phyloP scores from a whole-genome alignment of 78 protist genomes.

The Emiliania huxleyi region DNA sequence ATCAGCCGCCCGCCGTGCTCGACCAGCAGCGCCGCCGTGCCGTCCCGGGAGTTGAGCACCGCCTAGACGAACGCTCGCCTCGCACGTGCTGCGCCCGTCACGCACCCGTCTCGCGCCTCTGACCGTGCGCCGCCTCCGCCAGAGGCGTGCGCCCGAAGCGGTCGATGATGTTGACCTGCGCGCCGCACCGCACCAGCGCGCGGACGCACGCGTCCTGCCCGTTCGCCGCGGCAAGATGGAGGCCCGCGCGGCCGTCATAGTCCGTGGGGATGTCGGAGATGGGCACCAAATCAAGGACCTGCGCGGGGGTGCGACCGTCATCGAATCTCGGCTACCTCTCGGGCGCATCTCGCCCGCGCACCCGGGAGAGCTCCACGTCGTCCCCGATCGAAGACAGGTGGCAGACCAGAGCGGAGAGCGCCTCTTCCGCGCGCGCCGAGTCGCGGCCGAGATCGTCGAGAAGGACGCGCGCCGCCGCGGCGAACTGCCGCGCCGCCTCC shows the following conservation, averaged over 20 bases:
- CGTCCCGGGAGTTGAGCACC: neutral
- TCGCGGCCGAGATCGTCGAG: neutral
- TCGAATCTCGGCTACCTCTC: too few species aligned
- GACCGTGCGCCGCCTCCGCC: conserved; percentile 67
- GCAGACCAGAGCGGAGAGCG: neutral
- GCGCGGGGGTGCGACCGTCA: too few species aligned
- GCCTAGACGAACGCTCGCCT: too few species aligned
- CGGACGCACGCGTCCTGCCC: conserved; percentile 38
- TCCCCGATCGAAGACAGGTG: neutral
- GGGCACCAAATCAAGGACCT: neutral
- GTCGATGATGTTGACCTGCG: conserved; percentile 46
- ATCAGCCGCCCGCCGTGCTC: neutral
- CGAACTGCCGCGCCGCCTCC: neutral
- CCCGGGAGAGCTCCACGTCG: neutral
- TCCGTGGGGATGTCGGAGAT: neutral
- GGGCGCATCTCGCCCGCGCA: too few species aligned
- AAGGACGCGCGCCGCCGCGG: neutral
- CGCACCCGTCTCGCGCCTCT: too few species aligned
- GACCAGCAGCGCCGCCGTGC: neutral
- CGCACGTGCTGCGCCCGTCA: too few species aligned
- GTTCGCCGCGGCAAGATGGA: conserved; percentile 57
- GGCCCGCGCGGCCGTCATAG: neutral
- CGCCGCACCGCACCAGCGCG: neutral
- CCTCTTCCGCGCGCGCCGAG: neutral
- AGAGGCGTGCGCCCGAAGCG: conserved; percentile 71